These are phyloP conservation scores for Elsinoe batatas DNA, from an alignment of 2,329 filamentous ascomycete species.

Conservation along the genomic window DNA sequence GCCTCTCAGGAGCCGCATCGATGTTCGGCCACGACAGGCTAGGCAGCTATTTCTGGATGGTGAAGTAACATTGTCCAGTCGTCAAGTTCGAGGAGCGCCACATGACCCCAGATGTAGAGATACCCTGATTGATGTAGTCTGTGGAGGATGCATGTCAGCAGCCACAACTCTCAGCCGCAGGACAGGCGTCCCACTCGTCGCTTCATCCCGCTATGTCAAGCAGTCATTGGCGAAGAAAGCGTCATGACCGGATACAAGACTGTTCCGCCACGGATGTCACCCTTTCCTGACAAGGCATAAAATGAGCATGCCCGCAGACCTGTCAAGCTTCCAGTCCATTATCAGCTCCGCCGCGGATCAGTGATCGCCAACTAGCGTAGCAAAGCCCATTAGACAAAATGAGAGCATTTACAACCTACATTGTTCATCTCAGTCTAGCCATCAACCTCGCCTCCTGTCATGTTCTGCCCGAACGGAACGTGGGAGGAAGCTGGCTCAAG, in stretches of 20 bases:
- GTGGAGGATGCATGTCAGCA: neutral
- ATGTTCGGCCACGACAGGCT: too few species aligned
- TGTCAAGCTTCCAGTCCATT: too few species aligned
- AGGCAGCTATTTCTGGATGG: too few species aligned
- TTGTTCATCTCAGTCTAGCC: too few species aligned
- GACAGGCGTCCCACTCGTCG: neutral
- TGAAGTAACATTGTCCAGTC: neutral
- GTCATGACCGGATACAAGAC: neutral
- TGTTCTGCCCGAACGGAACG: neutral
- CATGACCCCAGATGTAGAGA: neutral
- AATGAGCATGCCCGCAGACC: neutral
- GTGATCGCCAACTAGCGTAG: too few species aligned
- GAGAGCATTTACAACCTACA: too few species aligned
- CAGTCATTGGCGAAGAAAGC: neutral
- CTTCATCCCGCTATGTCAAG: neutral
- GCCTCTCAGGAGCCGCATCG: too few species aligned
- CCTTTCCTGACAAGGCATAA: neutral
- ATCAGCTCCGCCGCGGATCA: too few species aligned
- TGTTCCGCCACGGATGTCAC: neutral
- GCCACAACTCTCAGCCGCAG: neutral
- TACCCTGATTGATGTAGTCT: too few species aligned
- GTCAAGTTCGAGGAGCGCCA: neutral
- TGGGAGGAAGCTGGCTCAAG: neutral
- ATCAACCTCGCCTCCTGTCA: neutral
- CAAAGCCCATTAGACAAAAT: too few species aligned